Percentiles rank a stretch among this genome's conserved stretches.
Conservation (phyloP, 2,329 filamentous ascomycete species). For the Xylaria sp. region DNA sequence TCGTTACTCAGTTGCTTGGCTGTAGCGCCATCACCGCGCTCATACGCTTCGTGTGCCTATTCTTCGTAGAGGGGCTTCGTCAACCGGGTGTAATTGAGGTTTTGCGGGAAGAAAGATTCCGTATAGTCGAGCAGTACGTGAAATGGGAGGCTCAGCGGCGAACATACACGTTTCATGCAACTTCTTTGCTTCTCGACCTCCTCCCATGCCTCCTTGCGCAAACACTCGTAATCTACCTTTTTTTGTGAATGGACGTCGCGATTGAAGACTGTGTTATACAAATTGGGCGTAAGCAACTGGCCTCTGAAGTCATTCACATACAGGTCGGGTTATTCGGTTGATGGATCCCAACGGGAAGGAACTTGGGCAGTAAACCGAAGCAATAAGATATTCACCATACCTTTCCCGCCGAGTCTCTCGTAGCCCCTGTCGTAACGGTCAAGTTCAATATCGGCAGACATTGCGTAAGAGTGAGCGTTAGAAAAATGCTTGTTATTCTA, state of each 20-base stretch:
- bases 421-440: not conserved
- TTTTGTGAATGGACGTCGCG: conserved; percentile 73
- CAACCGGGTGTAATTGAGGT: not conserved
- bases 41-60: conserved; percentile 82
- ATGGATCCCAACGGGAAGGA: not conserved
- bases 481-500: not conserved
- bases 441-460: conserved; percentile 29
- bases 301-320: conserved; percentile 8
- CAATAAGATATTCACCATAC: conserved; percentile 15
- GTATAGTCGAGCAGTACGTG: too few species aligned
- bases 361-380: not conserved
- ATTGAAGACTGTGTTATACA: conserved; percentile 76
- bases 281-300: conserved; percentile 31
- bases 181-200: conserved; percentile 82
- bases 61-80: not conserved
- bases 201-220: conserved; percentile 83
- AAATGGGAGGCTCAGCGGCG: too few species aligned
- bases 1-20: conserved; percentile 87
- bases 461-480: not conserved
- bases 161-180: conserved; percentile 77
- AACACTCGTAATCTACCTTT: conserved; percentile 84
- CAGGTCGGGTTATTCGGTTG: not conserved
- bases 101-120: too few species aligned
- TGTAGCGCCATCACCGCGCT: conserved; percentile 80
- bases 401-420: not conserved